phyloP scores from a whole-genome alignment of 2,329 filamentous ascomycete genomes.

The Cytospora piceicola region DNA sequence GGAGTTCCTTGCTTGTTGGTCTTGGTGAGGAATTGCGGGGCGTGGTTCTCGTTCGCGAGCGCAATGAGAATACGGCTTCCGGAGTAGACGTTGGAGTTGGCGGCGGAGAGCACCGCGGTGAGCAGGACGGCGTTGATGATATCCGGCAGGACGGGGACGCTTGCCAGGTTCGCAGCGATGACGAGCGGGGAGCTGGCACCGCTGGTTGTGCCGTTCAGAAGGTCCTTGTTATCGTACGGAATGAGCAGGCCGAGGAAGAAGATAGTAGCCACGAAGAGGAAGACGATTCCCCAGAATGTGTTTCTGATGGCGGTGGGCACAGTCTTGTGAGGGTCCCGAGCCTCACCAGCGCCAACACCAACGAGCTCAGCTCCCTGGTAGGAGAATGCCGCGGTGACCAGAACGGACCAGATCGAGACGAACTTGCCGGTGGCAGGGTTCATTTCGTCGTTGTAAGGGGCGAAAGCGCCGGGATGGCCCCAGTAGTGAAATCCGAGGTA shows the following conservation, averaged over 20 bases:
- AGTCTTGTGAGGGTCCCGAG: conserved; percentile 70
- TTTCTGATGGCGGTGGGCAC: conserved; percentile 74
- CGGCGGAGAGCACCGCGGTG: conserved; percentile 77
- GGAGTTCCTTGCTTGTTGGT: conserved; percentile 68
- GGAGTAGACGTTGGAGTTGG: conserved; percentile 77
- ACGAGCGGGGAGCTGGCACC: conserved; percentile 70
- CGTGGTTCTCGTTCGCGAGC: conserved; percentile 66
- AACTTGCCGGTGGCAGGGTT: conserved; percentile 58
- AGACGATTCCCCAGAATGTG: conserved; percentile 76
- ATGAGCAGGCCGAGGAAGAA: conserved; percentile 76
- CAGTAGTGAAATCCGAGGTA: conserved; percentile 77
- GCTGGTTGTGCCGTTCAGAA: conserved; percentile 57
- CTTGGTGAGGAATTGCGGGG: conserved; percentile 60
- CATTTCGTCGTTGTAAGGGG: conserved; percentile 33
- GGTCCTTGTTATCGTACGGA: conserved; percentile 60
- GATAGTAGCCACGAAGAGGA: conserved; percentile 66
- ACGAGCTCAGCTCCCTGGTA: conserved; percentile 78
- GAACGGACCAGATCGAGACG: conserved; percentile 70
- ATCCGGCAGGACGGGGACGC: conserved; percentile 64
- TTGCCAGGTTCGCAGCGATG: conserved; percentile 63
- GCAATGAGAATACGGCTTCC: conserved; percentile 70
- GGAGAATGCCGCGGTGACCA: conserved; percentile 71
- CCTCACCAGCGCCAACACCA: conserved; percentile 78
- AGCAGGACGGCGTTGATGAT: conserved; percentile 81
- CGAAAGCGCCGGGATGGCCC: conserved; percentile 69